Evolutionary conservation across 164 flowering plant species (phyloP).

Genomic region (Tetracentron sinense): DNA sequence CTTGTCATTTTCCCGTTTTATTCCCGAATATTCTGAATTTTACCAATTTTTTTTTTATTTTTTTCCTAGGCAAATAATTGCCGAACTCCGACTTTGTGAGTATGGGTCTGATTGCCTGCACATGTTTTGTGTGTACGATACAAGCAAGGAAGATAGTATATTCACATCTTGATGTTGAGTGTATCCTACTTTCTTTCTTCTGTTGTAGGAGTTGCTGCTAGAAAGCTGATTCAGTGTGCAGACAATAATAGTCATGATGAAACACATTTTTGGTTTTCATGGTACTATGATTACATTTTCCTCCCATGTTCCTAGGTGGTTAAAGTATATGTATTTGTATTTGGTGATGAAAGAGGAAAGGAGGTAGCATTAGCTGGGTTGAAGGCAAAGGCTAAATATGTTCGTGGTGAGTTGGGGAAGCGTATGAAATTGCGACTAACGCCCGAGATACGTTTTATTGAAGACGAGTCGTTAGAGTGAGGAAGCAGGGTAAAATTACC

Average conservation of each 20-base stretch:
- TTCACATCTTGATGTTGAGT: neutral
- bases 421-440: slow-evolving; percentile 90
- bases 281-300: neutral
- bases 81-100: too few species aligned
- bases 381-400: slow-evolving; percentile 90
- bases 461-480: slow-evolving; percentile 84
- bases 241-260: neutral
- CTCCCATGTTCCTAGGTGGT: slow-evolving; percentile 54
- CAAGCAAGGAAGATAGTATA: neutral
- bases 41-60: too few species aligned
- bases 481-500: slow-evolving; percentile 83
- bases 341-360: slow-evolving; percentile 92
- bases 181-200: neutral
- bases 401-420: slow-evolving; percentile 70
- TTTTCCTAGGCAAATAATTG: too few species aligned
- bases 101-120: neutral
- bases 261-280: neutral
- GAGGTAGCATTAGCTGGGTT: slow-evolving; percentile 86
- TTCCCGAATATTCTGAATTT: too few species aligned
- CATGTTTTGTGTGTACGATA: neutral
- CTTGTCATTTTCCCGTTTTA: too few species aligned
- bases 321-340: slow-evolving; percentile 92
- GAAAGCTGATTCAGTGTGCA: neutral
- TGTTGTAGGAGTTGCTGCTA: neutral
- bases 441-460: slow-evolving; percentile 89